These are phyloP conservation scores for Triadica sebifera DNA, from an alignment of 345 rosid genomes.

Conservation along the genomic window DNA sequence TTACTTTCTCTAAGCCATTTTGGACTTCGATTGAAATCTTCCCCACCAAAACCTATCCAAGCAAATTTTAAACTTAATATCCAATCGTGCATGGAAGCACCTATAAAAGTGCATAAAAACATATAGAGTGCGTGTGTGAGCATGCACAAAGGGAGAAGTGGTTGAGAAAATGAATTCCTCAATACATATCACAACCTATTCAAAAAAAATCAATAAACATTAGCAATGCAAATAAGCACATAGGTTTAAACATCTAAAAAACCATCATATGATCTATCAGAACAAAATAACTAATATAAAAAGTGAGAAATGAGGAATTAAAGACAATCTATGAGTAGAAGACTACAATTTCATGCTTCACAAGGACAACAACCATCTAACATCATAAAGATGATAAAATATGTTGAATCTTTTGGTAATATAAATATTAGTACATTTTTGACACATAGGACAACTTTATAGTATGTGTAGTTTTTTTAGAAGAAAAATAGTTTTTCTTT, in stretches of 20 bases:
- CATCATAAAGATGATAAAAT: neutral
- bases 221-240: neutral
- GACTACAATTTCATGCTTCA: neutral
- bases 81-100: neutral
- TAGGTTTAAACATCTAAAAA: neutral
- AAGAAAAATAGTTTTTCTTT: too few relatives aligned
- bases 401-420: neutral
- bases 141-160: neutral
- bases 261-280: neutral
- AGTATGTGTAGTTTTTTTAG: too few relatives aligned
- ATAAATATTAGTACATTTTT: neutral
- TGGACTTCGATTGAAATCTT: slow-evolving; percentile 92
- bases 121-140: neutral
- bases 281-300: neutral
- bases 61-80: neutral
- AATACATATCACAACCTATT: neutral
- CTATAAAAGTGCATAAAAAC: neutral
- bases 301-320: neutral
- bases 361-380: too few relatives aligned
- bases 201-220: neutral
- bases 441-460: neutral
- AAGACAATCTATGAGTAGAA: neutral
- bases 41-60: slow-evolving; percentile 67
- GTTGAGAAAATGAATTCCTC: neutral
- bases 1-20: slow-evolving; percentile 93